Base-by-base conservation (phyloP, 1,284 basidiomycete species). In the Moesziomyces sp. region DNA sequence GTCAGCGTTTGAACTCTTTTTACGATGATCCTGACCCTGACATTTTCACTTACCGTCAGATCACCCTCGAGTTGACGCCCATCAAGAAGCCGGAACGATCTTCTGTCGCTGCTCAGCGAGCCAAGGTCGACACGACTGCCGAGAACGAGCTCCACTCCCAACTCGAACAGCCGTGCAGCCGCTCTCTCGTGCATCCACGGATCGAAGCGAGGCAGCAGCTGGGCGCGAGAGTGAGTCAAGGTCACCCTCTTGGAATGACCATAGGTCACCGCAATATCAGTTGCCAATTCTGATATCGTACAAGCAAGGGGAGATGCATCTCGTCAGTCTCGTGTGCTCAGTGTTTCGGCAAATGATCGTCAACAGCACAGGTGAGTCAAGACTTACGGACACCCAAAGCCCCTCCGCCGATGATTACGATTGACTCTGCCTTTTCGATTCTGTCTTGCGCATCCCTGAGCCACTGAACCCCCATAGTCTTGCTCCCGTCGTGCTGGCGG, bases 131-230 rank as follows among this genome's bases (percentile, higher is more conserved):
- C 71, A 7, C 73, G 48, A 19, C 58, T 53, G 18, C 59, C 65
- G 2, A 72, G 46, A 3, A 52, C 28, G 23, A 75, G 56, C 38
- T 74, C 57, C 4, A 75, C 70, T 7, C 73, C 73, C 5, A 75
- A 43, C 40, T 59, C 51, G 19, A 5, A 7, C 14, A 59, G 51
- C 19, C 58, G 40, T 13, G 24, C 38, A 6, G 30, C 23, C 13
- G 67, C 54, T 16, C 55, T 56, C 19, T 69, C 61, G 69, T 75
- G 73, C 73, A 75, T 69, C 64, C 71, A 74, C 18, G 46, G 21
- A 13, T 68, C 51, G 58, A 75, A 75, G 24, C 70, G 52, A 26
- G 73, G 73, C n/a, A 75, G 52, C 18, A 74, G 52, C 30, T 51
- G 42, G 14, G 26, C 10, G 23, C 57, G 46, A 16, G 73, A 74